phyloP scores from a whole-genome alignment of 148 eudicot species.

The Limonium bicolor region DNA sequence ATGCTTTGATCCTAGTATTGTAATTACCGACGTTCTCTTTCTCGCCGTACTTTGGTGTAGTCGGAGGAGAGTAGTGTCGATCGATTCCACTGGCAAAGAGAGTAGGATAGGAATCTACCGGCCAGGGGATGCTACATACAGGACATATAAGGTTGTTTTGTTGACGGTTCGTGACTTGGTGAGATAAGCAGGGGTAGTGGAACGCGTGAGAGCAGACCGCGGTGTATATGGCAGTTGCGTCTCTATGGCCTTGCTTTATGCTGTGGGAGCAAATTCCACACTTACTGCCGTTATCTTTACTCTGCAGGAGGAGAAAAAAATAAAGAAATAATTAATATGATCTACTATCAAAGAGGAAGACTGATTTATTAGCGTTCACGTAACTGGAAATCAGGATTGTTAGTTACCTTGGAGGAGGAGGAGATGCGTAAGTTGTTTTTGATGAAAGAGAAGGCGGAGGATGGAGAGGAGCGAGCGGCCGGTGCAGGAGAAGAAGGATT shows the following conservation, averaged over 20 bases:
- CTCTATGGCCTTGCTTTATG: conserved; percentile 50
- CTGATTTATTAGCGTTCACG: background rate
- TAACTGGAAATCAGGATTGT: background rate
- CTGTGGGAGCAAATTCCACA: conserved; percentile 79
- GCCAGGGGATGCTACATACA: conserved; percentile 57
- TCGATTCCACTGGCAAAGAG: conserved; percentile 7
- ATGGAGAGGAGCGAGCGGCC: too few relatives aligned
- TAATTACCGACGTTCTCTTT: background rate
- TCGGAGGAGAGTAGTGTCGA: background rate
- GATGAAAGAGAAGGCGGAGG: conserved; percentile 74
- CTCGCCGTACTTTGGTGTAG: background rate
- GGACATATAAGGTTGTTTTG: conserved; percentile 44
- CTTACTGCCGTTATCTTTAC: too few relatives aligned
- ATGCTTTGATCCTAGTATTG: background rate
- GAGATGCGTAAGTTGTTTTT: conserved; percentile 59
- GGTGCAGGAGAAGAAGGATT: conserved; percentile 64
- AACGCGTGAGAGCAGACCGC: conserved; percentile 79
- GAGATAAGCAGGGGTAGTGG: conserved; percentile 75
- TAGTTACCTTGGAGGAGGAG: conserved; percentile 49
- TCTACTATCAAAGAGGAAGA: background rate
- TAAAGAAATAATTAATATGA: background rate
- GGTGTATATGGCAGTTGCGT: conserved; percentile 74
- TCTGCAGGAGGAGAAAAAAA: conserved; percentile 23
- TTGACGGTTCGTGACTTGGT: conserved; percentile 35
- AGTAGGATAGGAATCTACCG: background rate